Evolutionary conservation across 768 basidiomycete genomes (phyloP).

Genomic region (Kwoniella mangroviensis): DNA sequence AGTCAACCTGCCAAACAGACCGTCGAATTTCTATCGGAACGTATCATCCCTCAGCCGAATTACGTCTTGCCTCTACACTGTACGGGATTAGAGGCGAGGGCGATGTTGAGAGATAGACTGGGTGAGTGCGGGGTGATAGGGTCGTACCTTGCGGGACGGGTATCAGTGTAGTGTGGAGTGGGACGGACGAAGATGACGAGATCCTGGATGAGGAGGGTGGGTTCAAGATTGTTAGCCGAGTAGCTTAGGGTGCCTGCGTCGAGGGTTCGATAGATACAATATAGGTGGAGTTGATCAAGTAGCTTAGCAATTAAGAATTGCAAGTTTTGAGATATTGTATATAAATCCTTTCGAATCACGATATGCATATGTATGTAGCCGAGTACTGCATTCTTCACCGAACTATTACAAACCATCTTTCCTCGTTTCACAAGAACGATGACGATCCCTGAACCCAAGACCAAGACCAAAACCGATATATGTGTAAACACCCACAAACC

Average conservation of each 20-base stretch:
- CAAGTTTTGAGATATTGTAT: not conserved
- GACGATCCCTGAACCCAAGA: not conserved
- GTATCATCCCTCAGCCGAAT: conserved; percentile 67
- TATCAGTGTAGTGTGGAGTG: conserved; percentile 65
- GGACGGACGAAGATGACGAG: conserved; percentile 20
- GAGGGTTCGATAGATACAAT: not conserved
- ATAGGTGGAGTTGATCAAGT: not conserved
- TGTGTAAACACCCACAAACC: too few species aligned
- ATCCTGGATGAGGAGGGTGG: conserved; percentile 1
- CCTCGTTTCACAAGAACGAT: not conserved
- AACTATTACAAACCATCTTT: not conserved
- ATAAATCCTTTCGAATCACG: not conserved
- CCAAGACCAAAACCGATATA: too few species aligned
- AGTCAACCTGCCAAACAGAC: conserved; percentile 70
- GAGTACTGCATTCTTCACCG: not conserved
- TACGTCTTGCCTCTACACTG: conserved; percentile 86
- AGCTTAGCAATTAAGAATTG: too few species aligned
- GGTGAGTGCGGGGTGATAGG: conserved; percentile 76
- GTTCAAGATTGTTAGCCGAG: conserved; percentile 2
- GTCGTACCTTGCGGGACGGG: conserved; percentile 81
- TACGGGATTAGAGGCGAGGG: conserved; percentile 75
- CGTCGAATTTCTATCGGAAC: conserved; percentile 69
- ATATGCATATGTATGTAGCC: not conserved
- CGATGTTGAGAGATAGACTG: conserved; percentile 70
- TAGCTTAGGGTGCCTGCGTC: not conserved